Evolutionary conservation across 179 eudicot species (phyloP), one percentile per base, ranked within the genome.

Genomic region (Patellifolia procumbens): DNA sequence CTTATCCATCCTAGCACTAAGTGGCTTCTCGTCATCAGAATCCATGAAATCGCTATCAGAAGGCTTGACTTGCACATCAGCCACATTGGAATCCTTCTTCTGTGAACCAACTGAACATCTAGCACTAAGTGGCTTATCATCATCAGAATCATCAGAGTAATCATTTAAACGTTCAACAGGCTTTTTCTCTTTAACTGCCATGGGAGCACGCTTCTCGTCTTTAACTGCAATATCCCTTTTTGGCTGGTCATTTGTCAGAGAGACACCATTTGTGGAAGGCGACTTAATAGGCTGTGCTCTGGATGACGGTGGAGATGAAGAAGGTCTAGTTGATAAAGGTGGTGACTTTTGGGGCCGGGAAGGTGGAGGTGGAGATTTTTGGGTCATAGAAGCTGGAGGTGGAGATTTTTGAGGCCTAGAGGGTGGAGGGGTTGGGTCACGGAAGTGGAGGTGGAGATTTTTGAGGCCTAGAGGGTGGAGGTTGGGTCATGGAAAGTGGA

Each of bases 21-120:
- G 88, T 56, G 98, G 99, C 83, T 85, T 89, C 29, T 90, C 89
- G 87, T 96, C 99, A 65, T 93, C 97, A 55, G 99, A 92, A 82
- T 88, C 97, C 76, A 87, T 92, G 15, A 86, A 82, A 66, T 86
- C 92, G 79, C 77, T 58, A 35, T 66, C 52, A 10, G 78, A 76
- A 45, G 81, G 82, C 75, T 79, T 86, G 74, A 75, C 88, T 70
- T 64, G 79, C 28, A 8, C 46, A 42, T 32, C 69, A 58, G 52
- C 83, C 55, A n/a, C 35, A 24, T 74, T 83, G 59, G 81, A 53
- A 73, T 35, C 76, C 29, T 65, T 76, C 78, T 79, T 82, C 34
- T 56, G 68, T 28, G 45, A 67, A 72, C 75, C 78, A 61, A 73
- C 65, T 3, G 82, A 35, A 67, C 85, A 72, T 78, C 92, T 89